Evolutionary conservation across 1,284 basidiomycete species (phyloP).

Genomic region (Cystobasidium sp.): DNA sequence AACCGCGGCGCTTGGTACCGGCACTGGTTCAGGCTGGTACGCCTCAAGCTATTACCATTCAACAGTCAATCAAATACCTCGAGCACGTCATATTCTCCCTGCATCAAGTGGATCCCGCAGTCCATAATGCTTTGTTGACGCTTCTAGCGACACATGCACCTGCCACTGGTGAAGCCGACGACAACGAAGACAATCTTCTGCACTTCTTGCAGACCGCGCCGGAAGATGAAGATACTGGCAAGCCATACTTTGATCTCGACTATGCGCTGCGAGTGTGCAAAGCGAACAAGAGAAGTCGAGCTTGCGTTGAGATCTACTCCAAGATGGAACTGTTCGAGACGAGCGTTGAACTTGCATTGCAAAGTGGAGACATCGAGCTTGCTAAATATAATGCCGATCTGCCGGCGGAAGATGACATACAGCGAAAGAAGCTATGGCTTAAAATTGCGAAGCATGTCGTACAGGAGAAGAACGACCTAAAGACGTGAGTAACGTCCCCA

Average conservation of each 20-base stretch:
- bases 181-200: conserved; percentile 79
- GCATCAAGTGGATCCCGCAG: conserved; percentile 77
- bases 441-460: conserved; percentile 97
- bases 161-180: conserved; percentile 55
- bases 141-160: conserved; percentile 67
- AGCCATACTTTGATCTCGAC: conserved; percentile 94
- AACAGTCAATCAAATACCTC: conserved; percentile 87
- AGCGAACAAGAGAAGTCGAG: conserved; percentile 72
- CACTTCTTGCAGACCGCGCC: conserved; percentile 85
- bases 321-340: conserved; percentile 98
- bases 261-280: conserved; percentile 93
- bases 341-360: conserved; percentile 91
- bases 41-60: conserved; percentile 59
- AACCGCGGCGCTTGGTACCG: conserved; percentile 84
- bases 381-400: conserved; percentile 92
- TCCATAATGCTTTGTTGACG: conserved; percentile 93
- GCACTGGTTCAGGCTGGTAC: conserved; percentile 80
- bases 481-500: conserved; percentile 68
- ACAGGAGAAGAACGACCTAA: conserved; percentile 95
- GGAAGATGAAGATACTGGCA: conserved; percentile 76
- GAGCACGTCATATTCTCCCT: conserved; percentile 79
- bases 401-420: conserved; percentile 81
- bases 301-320: conserved; percentile 95
- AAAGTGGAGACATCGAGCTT: conserved; percentile 88
- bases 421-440: conserved; percentile 94